Base-by-base conservation (phyloP, 2,329 filamentous ascomycete genomes). In the Aspergillus felis region DNA sequence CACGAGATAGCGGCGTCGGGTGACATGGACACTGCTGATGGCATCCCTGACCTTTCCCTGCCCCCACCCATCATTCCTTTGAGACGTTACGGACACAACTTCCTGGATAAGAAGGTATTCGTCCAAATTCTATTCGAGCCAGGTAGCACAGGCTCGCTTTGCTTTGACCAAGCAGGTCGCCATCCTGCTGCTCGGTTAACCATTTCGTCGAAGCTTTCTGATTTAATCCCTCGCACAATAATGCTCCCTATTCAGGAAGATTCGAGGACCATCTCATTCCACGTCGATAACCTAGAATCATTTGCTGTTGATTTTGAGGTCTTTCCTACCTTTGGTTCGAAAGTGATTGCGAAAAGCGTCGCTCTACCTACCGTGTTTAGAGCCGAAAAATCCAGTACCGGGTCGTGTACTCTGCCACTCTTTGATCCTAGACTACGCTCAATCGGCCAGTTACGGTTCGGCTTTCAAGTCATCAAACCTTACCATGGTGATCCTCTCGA, bases 271-370 rank as follows among this genome's bases (percentile, higher is more conserved):
- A 89, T 97, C 63, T 96, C 92, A 7, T 97, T 99, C 79, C 94
- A 99, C 70, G 89, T 97, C 54, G 94, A 99, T 74, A 94, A 91
- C 61, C 80, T 97, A 55, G 91, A 96, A 58, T 89, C 89, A 0
- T 99, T 99, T 74, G 88, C 91, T 17, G 88, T 99, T 62, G 94
- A 99, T 74, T 96, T 99, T 64, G 94, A 99, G 69, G 92, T 99
- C 47, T 99, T 94, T 74, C 93, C 94, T 0, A 96, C 94, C 0
- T 97, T 97, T 70, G 94, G 94, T 52, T 95, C 93, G 51, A 97
- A 96, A 76, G 89, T 97, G 52, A 97, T 99, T 71, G 94, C 93
- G 12, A 95, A 96, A 74, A 95, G 92, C 3, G 92, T 97, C 54
- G 94, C 92, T 14, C 83, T 97, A 28, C 91, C 94, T 1, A 90